These are phyloP conservation scores for Piper betle DNA, from an alignment of 164 flowering plant species.

Conservation along the genomic window DNA sequence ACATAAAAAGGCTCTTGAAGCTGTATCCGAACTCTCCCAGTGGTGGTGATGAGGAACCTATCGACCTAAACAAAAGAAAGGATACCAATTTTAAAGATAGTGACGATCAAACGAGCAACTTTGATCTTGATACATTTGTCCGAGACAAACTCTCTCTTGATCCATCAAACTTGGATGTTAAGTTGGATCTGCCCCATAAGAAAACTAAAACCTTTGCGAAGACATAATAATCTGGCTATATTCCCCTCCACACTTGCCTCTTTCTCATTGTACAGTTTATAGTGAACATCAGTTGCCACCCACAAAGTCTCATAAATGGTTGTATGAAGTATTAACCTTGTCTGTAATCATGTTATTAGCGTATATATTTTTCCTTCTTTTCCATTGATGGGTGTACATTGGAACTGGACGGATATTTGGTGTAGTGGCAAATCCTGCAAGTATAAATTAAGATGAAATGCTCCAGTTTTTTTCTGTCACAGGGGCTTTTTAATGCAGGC, in stretches of 20 bases:
- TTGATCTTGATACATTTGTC: conserved; percentile 57
- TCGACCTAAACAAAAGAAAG: too few species aligned
- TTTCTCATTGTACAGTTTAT: too few species aligned
- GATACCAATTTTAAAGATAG: too few species aligned
- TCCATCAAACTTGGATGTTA: conserved; percentile 38
- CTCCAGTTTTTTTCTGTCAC: too few species aligned
- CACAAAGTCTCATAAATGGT: neutral
- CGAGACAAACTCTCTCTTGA: conserved; percentile 48
- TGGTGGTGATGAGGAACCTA: conserved; percentile 9
- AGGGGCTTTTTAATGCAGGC: too few species aligned
- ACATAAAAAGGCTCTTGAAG: conserved; percentile 65
- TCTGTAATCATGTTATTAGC: neutral
- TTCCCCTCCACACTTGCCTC: too few species aligned
- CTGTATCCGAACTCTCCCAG: conserved; percentile 24
- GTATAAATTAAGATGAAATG: too few species aligned
- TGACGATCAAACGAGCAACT: conserved; percentile 10
- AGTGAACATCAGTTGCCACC: neutral
- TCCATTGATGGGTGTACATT: too few species aligned
- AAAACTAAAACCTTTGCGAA: conserved; percentile 16
- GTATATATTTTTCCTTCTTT: too few species aligned
- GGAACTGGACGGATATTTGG: too few species aligned
- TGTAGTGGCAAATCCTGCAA: too few species aligned
- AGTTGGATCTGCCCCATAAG: conserved; percentile 21
- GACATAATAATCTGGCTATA: conserved; percentile 13
- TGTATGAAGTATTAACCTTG: neutral